phyloP scores from a whole-genome alignment of 2,329 filamentous ascomycete genomes.

The Botrytis deweyae region DNA sequence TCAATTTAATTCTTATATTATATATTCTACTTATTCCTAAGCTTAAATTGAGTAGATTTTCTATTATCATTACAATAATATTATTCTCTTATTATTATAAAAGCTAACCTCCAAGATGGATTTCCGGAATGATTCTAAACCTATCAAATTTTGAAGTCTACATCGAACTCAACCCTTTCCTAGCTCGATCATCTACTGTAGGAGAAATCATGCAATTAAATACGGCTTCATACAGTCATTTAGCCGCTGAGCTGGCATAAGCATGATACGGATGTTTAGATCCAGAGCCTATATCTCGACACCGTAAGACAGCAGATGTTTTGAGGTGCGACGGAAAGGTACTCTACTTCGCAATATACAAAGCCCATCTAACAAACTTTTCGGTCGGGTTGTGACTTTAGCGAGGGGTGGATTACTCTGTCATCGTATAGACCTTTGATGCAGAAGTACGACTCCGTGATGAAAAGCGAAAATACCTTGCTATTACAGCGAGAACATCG shows the following conservation, averaged over 20 bases:
- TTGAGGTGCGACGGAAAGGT: accelerated
- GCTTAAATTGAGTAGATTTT: too few relatives aligned
- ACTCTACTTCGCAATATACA: neutral
- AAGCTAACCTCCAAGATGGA: too few relatives aligned
- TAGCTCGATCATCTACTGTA: neutral
- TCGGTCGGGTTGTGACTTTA: neutral
- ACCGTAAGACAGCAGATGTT: neutral
- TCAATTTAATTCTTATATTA: too few relatives aligned
- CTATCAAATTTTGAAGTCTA: neutral
- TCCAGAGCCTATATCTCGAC: neutral
- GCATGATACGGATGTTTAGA: neutral
- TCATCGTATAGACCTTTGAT: neutral
- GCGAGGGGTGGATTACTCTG: neutral
- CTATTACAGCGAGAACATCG: too few relatives aligned
- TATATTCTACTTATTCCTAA: too few relatives aligned
- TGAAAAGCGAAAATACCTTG: too few relatives aligned
- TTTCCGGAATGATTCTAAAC: neutral
- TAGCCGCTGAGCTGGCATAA: neutral
- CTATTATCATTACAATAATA: too few relatives aligned
- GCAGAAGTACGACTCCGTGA: neutral
- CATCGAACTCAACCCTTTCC: neutral
- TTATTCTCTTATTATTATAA: too few relatives aligned
- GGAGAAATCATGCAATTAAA: neutral
- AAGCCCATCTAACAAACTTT: accelerated
- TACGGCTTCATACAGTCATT: neutral